Evolutionary conservation across 2,329 filamentous ascomycete genomes (phyloP), one percentile per base, ranked within the genome.

Genomic region (Botrytis byssoidea): DNA sequence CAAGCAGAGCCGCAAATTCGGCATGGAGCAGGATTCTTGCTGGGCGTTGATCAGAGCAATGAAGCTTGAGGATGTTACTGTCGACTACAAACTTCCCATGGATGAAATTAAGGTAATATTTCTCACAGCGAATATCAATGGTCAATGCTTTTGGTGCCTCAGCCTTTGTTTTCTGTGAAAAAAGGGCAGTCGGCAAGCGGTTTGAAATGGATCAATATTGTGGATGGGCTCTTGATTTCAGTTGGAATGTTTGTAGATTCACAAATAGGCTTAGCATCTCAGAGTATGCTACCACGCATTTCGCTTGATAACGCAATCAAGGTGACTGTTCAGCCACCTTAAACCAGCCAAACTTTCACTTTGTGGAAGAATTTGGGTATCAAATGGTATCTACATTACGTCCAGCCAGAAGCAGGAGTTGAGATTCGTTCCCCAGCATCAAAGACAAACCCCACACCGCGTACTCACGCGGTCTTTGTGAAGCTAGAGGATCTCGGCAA

Each of bases 401-500:
- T 67, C 6, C 64, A 67, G 6, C 37, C 44, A 22, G 22, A 51
- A n/a, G 35, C 14, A 18, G 32, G 44, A 37, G 22, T 48, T 66
- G 29, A 65, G 10, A 65, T 46, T n/a, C 63, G 63, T 16, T 65
- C 63, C 29, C 20, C 32, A 14, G 29, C 64, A 37, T 42, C 44
- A 14, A 51, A 66, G 29, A 37, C 64, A 25, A 67, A 37, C 10
- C 44, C 64, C 1, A 16, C 44, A 14, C 64, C 44, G 1, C 18
- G 12, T 22, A 35, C 44, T 51, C 44, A 51, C 0, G 44, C 44
- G 44, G 44, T 37, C 35, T 48, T 67, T 16, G n/a, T 67, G 32
- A 67, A 51, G 44, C 32, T 51, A 37, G 64, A 67, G 22, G 64
- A 67, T 67, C 44, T 67, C 32, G 64, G 22, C 44, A 67, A 67